Base-by-base conservation (phyloP, 2,329 filamentous ascomycete genomes). In the Clonostachys byssicola region DNA sequence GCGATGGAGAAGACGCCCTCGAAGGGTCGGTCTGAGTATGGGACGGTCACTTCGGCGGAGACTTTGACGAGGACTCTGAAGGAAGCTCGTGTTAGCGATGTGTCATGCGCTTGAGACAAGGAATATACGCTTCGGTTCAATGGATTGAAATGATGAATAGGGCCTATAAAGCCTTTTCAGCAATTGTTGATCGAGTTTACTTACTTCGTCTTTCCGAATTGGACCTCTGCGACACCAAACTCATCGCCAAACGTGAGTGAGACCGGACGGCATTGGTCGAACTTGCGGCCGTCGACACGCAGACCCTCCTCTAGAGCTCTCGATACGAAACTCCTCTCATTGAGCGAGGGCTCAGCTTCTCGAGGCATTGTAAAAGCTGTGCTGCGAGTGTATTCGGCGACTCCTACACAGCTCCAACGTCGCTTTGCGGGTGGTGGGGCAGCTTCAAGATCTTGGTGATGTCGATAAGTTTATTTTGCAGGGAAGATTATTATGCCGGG, bases 1-100 rank as follows among this genome's bases (percentile, higher is more conserved):
- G 85, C 80, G 62, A 97, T 96, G 56, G 85, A 91, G 74, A 97
- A 97, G 66, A 95, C 81, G 64, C 94, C 94, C 65, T 97, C 94
- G 63, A 96, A 96, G 50, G 92, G 92, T 53, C 92, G 86, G 69
- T 97, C 92, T 46, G 86, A 69, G 62, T 86, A 89, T 40, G 94
- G 92, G 38, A 88, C 83, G 12, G 88, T 88, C 51, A 97, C 88
- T 70, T 96, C 89, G 52, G 91, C 88, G 4, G 91, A 92, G 50
- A 95, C 86, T 52, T 89, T 88, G 47, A 87, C 90, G 51, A 95
- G 73, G 49, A 96, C 81, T 60, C 92, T 95, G 56, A 41, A 30
- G 6, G 8, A 12, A 9, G 34, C n/a, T 20, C 33, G n/a, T 12
- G 18, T 55, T 45, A 54, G 49, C 23, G 34, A 9, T 20, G 30